Evolutionary conservation across 345 rosid species (phyloP).

Genomic region (Eucalyptus polybractea): DNA sequence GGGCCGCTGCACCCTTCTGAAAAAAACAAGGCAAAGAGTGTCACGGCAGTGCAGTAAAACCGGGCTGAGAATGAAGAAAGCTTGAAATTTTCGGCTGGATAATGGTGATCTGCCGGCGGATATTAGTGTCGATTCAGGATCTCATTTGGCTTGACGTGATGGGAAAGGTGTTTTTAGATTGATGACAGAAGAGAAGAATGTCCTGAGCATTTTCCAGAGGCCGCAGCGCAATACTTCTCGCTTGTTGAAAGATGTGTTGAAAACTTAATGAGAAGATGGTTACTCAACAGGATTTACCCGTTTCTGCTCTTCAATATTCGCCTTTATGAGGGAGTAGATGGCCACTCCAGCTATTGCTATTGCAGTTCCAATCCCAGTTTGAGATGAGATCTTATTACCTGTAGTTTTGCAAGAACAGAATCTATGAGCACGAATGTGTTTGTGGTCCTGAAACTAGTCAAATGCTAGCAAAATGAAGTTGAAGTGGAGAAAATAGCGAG

Average conservation of each 20-base stretch:
- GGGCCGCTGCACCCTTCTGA: not conserved
- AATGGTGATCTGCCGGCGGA: not conserved
- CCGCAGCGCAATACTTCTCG: not conserved
- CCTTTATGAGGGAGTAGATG: slow-evolving; percentile 73
- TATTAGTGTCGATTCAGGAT: not conserved
- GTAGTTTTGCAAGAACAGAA: not conserved
- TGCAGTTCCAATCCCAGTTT: slow-evolving; percentile 78
- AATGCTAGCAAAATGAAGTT: not conserved
- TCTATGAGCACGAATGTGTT: not conserved
- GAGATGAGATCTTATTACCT: slow-evolving; percentile 91
- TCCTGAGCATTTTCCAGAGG: not conserved
- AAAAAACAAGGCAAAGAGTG: not conserved
- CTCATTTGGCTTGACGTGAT: not conserved
- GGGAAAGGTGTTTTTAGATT: not conserved
- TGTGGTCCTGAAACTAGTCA: not conserved
- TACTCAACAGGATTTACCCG: slow-evolving; percentile 27
- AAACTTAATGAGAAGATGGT: not conserved
- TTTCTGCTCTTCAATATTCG: slow-evolving; percentile 89
- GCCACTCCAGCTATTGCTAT: slow-evolving; percentile 94
- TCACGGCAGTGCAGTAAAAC: not conserved
- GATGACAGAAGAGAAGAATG: not conserved
- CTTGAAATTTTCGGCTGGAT: not conserved
- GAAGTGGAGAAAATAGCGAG: not conserved
- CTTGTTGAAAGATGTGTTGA: not conserved
- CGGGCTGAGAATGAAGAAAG: not conserved